Percentiles rank a stretch among this genome's conserved stretches.
Conservation (phyloP, 1,139 yeast species). For the Lodderomyces parapsilosis region DNA sequence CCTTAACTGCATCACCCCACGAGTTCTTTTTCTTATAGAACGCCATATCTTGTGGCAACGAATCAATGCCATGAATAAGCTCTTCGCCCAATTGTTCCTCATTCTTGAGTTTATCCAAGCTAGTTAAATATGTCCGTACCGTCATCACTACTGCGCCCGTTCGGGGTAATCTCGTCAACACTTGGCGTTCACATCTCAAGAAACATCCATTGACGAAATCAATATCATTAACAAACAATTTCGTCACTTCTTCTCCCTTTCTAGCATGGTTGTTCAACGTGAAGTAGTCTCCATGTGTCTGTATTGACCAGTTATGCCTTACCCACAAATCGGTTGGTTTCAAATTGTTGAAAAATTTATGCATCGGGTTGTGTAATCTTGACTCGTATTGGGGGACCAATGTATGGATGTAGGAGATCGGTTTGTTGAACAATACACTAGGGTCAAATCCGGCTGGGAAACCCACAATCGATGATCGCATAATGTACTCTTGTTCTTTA, state of each 20-base stretch:
- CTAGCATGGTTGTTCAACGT: constrained; percentile 39
- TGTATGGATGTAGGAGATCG: constrained; percentile 37
- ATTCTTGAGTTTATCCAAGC: constrained; percentile 29
- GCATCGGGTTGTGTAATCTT: constrained; percentile 36
- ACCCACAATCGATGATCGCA: constrained; percentile 37
- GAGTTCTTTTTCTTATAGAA: constrained; percentile 57
- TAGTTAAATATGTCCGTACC: constrained; percentile 42
- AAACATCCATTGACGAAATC: constrained; percentile 38
- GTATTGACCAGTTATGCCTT: constrained; percentile 37
- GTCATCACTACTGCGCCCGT: constrained; percentile 42
- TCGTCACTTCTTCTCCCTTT: constrained; percentile 26
- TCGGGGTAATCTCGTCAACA: constrained; percentile 38
- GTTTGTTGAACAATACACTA: constrained; percentile 28
- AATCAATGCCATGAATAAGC: constrained; percentile 56
- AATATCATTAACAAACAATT: constrained; percentile 27
- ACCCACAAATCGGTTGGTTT: constrained; percentile 40
- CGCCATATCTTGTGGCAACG: constrained; percentile 56
- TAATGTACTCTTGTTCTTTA: constrained; percentile 26
- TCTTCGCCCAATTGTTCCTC: constrained; percentile 41
- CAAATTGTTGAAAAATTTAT: constrained; percentile 36
- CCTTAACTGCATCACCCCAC: constrained; percentile 66
- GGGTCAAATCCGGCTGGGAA: constrained; percentile 49
- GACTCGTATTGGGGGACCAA: constrained; percentile 43
- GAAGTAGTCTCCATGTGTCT: constrained; percentile 11
- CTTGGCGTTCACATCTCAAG: constrained; percentile 42